These are phyloP conservation scores for Epichloe coenophiala DNA, from an alignment of 2,329 filamentous ascomycete genomes.

Conservation along the genomic window DNA sequence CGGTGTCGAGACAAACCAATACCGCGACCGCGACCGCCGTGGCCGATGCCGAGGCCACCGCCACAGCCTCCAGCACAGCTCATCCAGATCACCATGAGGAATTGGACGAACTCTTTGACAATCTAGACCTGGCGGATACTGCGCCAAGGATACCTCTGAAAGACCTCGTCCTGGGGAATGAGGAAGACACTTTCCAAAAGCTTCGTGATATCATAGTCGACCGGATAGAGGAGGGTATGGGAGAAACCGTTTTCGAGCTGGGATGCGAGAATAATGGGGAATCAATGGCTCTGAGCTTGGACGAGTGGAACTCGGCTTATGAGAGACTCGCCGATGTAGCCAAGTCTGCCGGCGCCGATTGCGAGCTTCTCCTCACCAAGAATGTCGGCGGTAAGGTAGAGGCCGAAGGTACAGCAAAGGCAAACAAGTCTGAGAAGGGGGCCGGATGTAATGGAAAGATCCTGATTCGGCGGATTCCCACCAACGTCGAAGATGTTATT, in stretches of 20 bases:
- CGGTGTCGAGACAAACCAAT: slow-evolving; percentile 20
- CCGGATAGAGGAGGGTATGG: slow-evolving; percentile 69
- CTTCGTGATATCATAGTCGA: slow-evolving; percentile 53
- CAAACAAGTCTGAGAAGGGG: slow-evolving; percentile 44
- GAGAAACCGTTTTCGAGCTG: slow-evolving; percentile 83
- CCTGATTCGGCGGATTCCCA: slow-evolving; percentile 62
- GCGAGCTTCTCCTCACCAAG: slow-evolving; percentile 73
- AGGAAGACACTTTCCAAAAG: slow-evolving; percentile 46
- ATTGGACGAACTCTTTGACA: slow-evolving; percentile 82
- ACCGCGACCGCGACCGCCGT: background rate
- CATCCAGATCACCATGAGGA: slow-evolving; percentile 54
- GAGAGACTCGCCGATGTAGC: slow-evolving; percentile 52
- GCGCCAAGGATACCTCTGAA: slow-evolving; percentile 56
- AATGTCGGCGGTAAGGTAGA: slow-evolving; percentile 73
- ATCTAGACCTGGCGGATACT: slow-evolving; percentile 66
- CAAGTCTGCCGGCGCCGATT: slow-evolving; percentile 54
- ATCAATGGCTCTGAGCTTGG: slow-evolving; percentile 59
- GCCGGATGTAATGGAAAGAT: slow-evolving; percentile 74
- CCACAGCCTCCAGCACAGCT: slow-evolving; percentile 10
- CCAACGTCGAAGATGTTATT: slow-evolving; percentile 72
- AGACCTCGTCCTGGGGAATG: slow-evolving; percentile 55
- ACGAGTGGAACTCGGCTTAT: slow-evolving; percentile 64
- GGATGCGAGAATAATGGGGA: slow-evolving; percentile 86
- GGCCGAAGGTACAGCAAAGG: slow-evolving; percentile 38
- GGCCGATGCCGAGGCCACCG: slow-evolving; percentile 7